A percentile compares a stretch with the other conserved stretches of the same genome.
Evolutionary conservation across 345 rosid genomes (phyloP).

Genomic region (Aurinia saxatilis): DNA sequence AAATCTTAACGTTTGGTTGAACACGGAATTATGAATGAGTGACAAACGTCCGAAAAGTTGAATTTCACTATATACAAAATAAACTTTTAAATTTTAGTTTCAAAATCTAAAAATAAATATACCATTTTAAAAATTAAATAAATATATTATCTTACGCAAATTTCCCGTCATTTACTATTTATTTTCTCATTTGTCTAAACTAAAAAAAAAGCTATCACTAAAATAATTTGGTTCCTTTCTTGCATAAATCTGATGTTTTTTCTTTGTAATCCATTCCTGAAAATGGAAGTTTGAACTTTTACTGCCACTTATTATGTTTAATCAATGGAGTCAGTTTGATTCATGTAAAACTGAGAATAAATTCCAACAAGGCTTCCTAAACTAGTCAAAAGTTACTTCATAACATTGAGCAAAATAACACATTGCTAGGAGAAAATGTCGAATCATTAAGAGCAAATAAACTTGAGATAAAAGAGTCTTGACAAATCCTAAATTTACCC

Average conservation of each 20-base stretch:
- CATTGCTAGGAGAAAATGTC: not conserved
- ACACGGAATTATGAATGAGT: too few species aligned
- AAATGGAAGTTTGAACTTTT: not conserved
- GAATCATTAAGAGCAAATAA: slow-evolving; percentile 1
- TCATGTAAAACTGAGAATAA: not conserved
- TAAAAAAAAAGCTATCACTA: too few species aligned
- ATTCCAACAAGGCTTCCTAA: not conserved
- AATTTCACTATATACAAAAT: too few species aligned
- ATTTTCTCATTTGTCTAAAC: too few species aligned
- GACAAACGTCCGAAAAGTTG: too few species aligned
- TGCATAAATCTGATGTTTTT: not conserved
- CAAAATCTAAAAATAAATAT: too few species aligned
- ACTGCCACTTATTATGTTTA: not conserved
- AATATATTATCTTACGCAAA: too few species aligned
- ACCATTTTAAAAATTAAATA: too few species aligned
- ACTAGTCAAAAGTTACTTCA: not conserved
- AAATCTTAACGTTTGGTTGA: too few species aligned
- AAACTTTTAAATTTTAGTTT: too few species aligned
- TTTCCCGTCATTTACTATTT: too few species aligned
- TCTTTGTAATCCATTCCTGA: not conserved
- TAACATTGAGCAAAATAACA: not conserved
- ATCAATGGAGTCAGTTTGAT: not conserved
- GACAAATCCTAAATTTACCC: slow-evolving; percentile 11
- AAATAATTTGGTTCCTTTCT: not conserved
- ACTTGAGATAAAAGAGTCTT: slow-evolving; percentile 3